These are phyloP conservation scores for Leptomonas seymouri DNA, from an alignment of 208 protist genomes.

Conservation along the genomic window DNA sequence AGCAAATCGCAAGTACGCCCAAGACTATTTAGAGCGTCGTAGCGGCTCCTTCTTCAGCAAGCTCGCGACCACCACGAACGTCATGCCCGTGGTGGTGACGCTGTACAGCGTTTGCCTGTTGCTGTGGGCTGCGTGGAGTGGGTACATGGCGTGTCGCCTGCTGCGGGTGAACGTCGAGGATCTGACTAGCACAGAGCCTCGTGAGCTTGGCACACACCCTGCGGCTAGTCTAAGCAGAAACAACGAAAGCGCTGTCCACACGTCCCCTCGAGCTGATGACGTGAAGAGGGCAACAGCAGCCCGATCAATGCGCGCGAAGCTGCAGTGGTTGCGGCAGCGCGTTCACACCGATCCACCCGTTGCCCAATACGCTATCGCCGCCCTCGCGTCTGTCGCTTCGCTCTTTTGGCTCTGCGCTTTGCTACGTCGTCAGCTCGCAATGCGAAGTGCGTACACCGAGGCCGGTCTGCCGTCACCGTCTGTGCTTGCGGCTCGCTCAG, in stretches of 20 bases:
- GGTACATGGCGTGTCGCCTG: constrained; percentile 26
- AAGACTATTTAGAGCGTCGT: constrained; percentile 15
- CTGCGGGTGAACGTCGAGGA: constrained; percentile 33
- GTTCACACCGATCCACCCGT: constrained; percentile 8
- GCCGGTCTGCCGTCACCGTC: constrained; percentile 14
- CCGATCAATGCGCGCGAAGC: not conserved
- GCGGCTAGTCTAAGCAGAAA: not conserved
- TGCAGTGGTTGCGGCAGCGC: constrained; percentile 5
- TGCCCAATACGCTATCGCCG: constrained; percentile 19
- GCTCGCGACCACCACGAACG: not conserved
- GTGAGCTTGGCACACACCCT: constrained; percentile 5
- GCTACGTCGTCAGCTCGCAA: constrained; percentile 15
- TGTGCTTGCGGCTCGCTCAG: constrained; percentile 7
- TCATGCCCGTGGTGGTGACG: constrained; percentile 8
- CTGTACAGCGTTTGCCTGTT: constrained; percentile 27
- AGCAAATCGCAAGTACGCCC: constrained; percentile 17
- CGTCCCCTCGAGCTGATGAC: too few species aligned
- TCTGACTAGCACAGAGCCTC: constrained; percentile 13
- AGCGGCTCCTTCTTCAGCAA: not conserved
- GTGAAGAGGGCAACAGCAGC: not conserved
- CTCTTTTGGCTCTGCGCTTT: constrained; percentile 16
- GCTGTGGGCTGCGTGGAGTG: constrained; percentile 30
- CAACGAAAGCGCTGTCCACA: not conserved
- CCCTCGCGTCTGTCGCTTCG: constrained; percentile 8
- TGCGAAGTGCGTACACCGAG: constrained; percentile 10